These are phyloP conservation scores for Microcyclospora pomicola DNA, from an alignment of 2,329 filamentous ascomycete genomes.

Conservation along the genomic window DNA sequence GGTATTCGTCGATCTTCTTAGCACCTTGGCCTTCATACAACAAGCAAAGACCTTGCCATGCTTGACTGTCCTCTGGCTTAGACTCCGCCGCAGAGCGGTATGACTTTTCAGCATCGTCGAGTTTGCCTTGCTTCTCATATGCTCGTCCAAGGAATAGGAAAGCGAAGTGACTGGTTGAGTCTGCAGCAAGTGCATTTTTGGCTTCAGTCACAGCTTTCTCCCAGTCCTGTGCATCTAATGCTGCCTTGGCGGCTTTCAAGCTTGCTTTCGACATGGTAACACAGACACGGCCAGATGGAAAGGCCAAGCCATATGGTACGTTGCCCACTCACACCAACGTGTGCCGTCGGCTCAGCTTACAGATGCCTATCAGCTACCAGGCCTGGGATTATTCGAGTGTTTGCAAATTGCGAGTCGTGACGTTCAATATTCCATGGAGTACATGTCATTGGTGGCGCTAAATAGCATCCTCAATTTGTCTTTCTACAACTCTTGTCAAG, in stretches of 20 bases:
- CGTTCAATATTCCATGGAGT: no score
- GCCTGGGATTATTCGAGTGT: no score
- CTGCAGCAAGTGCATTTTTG: slow-evolving; percentile 53
- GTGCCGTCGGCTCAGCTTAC: no score
- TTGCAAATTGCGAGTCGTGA: no score
- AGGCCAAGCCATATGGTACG: no score
- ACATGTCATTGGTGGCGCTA: no score
- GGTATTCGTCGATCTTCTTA: slow-evolving; percentile 59
- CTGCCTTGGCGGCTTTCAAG: slow-evolving; percentile 42
- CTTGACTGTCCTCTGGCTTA: slow-evolving; percentile 64
- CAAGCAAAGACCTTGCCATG: slow-evolving; percentile 80
- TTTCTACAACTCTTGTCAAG: no score
- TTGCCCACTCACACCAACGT: no score
- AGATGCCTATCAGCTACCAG: no score
- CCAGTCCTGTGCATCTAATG: slow-evolving; percentile 72
- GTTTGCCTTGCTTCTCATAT: slow-evolving; percentile 58
- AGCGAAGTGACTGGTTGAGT: slow-evolving; percentile 72
- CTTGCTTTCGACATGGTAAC: slow-evolving; percentile 14
- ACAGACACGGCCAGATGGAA: no score
- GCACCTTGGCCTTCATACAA: slow-evolving; percentile 65
- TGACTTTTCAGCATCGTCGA: slow-evolving; percentile 59
- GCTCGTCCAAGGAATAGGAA: slow-evolving; percentile 80
- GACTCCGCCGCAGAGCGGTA: slow-evolving; percentile 60
- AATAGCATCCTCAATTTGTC: no score
- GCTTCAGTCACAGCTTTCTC: slow-evolving; percentile 60